Evolutionary conservation across 2,329 filamentous ascomycete genomes (phyloP).

Genomic region (Exserohilum turcica): DNA sequence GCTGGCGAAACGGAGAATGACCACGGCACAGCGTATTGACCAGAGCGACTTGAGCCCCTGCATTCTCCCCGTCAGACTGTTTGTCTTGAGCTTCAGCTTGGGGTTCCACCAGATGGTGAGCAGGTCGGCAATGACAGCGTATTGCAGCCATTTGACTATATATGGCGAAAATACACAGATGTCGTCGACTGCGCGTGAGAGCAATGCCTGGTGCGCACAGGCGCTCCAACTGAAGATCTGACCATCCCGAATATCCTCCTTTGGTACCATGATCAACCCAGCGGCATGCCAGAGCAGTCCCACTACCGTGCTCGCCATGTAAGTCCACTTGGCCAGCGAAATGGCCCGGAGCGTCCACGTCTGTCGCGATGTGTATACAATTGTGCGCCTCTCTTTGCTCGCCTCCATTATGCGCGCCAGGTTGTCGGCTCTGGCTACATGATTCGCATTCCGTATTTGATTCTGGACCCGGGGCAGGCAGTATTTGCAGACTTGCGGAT

Average conservation of each 20-base stretch:
- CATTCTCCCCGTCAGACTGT: slow-evolving; percentile 58
- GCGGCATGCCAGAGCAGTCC: slow-evolving; percentile 46
- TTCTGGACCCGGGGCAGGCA: slow-evolving; percentile 77
- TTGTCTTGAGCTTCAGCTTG: slow-evolving; percentile 66
- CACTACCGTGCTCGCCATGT: slow-evolving; percentile 47
- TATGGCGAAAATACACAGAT: slow-evolving; percentile 35
- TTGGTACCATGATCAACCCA: slow-evolving; percentile 26
- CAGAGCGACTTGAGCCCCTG: slow-evolving; percentile 69
- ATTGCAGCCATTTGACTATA: slow-evolving; percentile 23
- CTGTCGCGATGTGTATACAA: slow-evolving; percentile 43
- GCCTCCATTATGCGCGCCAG: slow-evolving; percentile 75
- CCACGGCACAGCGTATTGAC: slow-evolving; percentile 64
- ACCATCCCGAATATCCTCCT: slow-evolving; percentile 9
- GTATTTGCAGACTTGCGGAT: slow-evolving; percentile 83
- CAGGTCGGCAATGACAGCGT: slow-evolving; percentile 56
- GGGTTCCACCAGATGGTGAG: slow-evolving; percentile 72
- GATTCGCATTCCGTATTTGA: slow-evolving; percentile 72
- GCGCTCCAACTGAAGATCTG: slow-evolving; percentile 16
- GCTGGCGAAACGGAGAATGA: slow-evolving; percentile 59
- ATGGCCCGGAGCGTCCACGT: slow-evolving; percentile 51
- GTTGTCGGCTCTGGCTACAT: slow-evolving; percentile 83
- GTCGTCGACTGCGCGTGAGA: slow-evolving; percentile 23
- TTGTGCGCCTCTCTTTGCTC: slow-evolving; percentile 36
- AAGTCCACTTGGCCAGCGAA: slow-evolving; percentile 52
- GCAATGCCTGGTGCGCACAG: slow-evolving; percentile 33